These are phyloP conservation scores for Paxillus rubicundulus DNA, from an alignment of 768 basidiomycete genomes.

Conservation along the genomic window DNA sequence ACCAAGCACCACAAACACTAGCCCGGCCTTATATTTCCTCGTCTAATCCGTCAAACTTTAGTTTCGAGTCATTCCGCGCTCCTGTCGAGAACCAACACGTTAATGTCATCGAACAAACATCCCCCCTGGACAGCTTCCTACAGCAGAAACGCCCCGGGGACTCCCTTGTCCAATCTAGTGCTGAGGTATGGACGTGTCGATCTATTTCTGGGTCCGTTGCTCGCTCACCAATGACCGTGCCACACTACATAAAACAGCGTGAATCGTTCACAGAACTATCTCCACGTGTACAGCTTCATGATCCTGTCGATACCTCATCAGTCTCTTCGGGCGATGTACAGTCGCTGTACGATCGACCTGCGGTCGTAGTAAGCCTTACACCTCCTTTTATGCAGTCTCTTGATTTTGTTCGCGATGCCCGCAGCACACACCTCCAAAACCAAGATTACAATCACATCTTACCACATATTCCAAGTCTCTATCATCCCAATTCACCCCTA, in stretches of 20 bases:
- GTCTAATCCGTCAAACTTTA: constrained; percentile 7
- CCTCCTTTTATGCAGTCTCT: not conserved
- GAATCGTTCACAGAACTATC: not conserved
- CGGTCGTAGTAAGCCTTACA: constrained; percentile 11
- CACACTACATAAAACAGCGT: constrained; percentile 9
- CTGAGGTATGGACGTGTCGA: constrained; percentile 11
- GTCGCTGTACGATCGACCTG: constrained; percentile 4
- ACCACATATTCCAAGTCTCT: not conserved
- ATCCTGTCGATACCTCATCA: constrained; percentile 12
- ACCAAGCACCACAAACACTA: constrained; percentile 6
- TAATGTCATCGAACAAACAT: not conserved
- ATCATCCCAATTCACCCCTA: constrained; percentile 4
- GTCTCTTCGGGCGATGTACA: not conserved
- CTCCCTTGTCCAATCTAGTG: constrained; percentile 1
- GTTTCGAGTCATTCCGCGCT: constrained; percentile 7
- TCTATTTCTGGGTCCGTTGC: not conserved
- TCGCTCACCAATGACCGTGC: constrained; percentile 1
- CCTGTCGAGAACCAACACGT: not conserved
- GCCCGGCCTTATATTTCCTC: not conserved
- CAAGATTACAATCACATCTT: not conserved
- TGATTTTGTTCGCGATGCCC: constrained; percentile 1
- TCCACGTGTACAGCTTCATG: constrained; percentile 1
- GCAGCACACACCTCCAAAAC: constrained; percentile 6
- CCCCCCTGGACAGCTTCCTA: not conserved
- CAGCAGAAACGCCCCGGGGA: constrained; percentile 10